These are phyloP conservation scores for Stemphylium lycopersici DNA, from an alignment of 2,329 filamentous ascomycete genomes.

Conservation along the genomic window DNA sequence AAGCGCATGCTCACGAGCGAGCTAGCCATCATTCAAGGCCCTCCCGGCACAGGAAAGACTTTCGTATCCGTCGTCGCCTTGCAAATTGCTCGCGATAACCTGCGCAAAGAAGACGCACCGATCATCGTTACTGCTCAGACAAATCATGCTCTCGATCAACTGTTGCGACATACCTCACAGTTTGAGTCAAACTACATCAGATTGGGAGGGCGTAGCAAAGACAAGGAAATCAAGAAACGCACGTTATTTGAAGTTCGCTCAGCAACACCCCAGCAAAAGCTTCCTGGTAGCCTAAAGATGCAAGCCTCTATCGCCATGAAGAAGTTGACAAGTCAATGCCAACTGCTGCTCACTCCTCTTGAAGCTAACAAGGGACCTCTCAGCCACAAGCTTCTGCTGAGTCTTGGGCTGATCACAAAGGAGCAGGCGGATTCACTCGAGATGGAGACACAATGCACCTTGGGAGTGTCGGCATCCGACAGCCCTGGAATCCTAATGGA, in stretches of 20 bases:
- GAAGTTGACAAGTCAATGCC: constrained; percentile 31
- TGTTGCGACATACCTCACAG: constrained; percentile 67
- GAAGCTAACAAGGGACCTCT: constrained; percentile 28
- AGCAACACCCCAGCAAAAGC: constrained; percentile 24
- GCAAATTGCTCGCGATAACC: constrained; percentile 67
- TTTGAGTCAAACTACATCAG: constrained; percentile 70
- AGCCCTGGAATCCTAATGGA: constrained; percentile 51
- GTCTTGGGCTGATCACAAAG: constrained; percentile 64
- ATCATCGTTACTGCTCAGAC: constrained; percentile 85
- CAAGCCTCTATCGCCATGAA: constrained; percentile 53
- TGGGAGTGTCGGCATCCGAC: constrained; percentile 41
- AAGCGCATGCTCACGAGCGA: constrained; percentile 72
- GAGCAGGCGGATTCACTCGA: constrained; percentile 68
- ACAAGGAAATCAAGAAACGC: constrained; percentile 67
- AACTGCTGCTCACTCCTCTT: constrained; percentile 35
- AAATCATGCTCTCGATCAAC: constrained; percentile 87
- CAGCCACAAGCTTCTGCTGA: constrained; percentile 54
- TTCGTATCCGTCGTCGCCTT: constrained; percentile 78
- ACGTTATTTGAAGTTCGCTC: constrained; percentile 69
- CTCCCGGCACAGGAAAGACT: constrained; percentile 81
- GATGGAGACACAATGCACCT: constrained; percentile 54
- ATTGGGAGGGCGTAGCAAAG: constrained; percentile 72
- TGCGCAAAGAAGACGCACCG: constrained; percentile 62
- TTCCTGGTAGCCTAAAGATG: constrained; percentile 48
- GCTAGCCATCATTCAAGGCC: constrained; percentile 81